Evolutionary conservation across 345 rosid species (phyloP), one percentile per base, ranked within the genome.

Genomic region (Trapa bicornis): DNA sequence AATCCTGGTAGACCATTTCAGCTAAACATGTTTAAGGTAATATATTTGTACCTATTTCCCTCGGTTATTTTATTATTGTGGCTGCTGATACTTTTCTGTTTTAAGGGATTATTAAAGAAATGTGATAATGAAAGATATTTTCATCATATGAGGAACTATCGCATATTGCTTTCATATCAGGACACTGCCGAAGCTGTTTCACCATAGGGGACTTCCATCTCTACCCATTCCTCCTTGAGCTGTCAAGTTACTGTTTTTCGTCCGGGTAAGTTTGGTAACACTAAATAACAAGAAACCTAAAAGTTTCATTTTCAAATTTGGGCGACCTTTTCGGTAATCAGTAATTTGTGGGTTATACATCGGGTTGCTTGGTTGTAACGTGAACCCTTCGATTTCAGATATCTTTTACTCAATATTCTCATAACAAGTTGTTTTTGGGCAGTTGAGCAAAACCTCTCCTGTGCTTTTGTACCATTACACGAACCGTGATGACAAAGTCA

Each of bases 1-100:
- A 93, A 90, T 81, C 88, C 89, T 36, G 83, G 82, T 75, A 76
- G 65, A 75, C 91, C 86, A 1, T 87, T 93, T 74, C 78, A 79
- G 70, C 76, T 90, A 66, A 80, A 83, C 75, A 90, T 93, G 98
- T 90, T 93, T 75, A 87, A 88, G 98, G 97, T 93, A 72, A 66
- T 13, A 52, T 58, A 65, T 56, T 2, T 53, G 47, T 53, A 39
- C 29, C 37, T 8, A 58, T 10, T 58, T 32, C 38, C 36, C 64
- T 32, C 64, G 5, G 5, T 32, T 8, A 12, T 60, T 14, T 37
- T 15, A 11, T 58, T 58, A 32, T 32, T 12, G 16, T 58, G 37
- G 16, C 2, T 58, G 37, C 63, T 50, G n/a, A 50, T 50, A 3
- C 56, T 15, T 32, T 14, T 60, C 16, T 60, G 35, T 60, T 60